Conservation (phyloP, 106 monocot species). For the Allium sativum region DNA sequence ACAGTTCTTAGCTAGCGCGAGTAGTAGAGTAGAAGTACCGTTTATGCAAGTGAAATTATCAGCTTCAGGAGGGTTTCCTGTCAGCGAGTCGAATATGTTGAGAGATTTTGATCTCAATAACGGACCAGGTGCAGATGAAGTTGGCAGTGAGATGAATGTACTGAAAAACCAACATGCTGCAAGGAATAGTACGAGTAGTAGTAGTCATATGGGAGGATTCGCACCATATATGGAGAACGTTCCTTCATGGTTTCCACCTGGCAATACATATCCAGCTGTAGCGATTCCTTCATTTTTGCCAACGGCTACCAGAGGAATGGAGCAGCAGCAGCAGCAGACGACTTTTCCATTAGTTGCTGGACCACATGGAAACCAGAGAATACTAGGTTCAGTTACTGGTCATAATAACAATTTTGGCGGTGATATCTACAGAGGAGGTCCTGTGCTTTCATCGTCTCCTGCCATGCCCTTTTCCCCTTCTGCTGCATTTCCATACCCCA, state of each 20-base stretch:
- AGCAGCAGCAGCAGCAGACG: slow-evolving; percentile 12
- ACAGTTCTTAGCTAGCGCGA: slow-evolving; percentile 23
- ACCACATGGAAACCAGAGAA: slow-evolving; percentile 44
- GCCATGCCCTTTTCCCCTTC: slow-evolving; percentile 54
- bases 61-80: slow-evolving; percentile 9
- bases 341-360: slow-evolving; percentile 61
- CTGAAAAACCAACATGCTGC: slow-evolving; percentile 18
- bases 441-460: slow-evolving; percentile 66
- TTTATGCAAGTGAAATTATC: slow-evolving; percentile 33
- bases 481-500: slow-evolving; percentile 56
- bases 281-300: slow-evolving; percentile 75
- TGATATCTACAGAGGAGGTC: slow-evolving; percentile 41
- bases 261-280: slow-evolving; percentile 54
- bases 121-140: slow-evolving; percentile 69
- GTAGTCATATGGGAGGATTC: slow-evolving; percentile 39
- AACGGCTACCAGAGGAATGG: slow-evolving; percentile 39
- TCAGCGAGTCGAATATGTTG: slow-evolving; percentile 29
- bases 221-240: slow-evolving; percentile 43
- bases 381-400: slow-evolving; percentile 33
- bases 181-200: slow-evolving; percentile 13
- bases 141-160: slow-evolving; percentile 20
- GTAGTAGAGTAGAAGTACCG: slow-evolving; percentile 29
- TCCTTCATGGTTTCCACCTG: slow-evolving; percentile 61
- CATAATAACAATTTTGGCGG: slow-evolving; percentile 27
- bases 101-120: slow-evolving; percentile 85